These are phyloP conservation scores for Mycena vulgaris DNA, from an alignment of 768 basidiomycete genomes.

Conservation along the genomic window DNA sequence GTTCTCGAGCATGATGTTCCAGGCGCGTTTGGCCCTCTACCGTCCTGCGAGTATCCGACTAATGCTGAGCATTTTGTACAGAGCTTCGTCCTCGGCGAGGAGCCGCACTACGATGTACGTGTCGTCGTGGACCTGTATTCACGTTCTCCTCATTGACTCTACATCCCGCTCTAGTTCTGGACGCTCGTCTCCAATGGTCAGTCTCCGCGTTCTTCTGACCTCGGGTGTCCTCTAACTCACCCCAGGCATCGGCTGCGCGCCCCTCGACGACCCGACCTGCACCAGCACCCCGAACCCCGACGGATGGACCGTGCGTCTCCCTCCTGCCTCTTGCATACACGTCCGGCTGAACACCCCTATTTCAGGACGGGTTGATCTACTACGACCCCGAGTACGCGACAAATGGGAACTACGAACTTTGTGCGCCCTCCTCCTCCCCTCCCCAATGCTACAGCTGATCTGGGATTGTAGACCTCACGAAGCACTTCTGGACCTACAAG, in stretches of 20 bases:
- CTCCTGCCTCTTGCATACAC: background rate
- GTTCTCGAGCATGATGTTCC: constrained; percentile 54
- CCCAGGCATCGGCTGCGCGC: constrained; percentile 56
- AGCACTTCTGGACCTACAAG: constrained; percentile 5
- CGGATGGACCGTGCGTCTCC: constrained; percentile 59
- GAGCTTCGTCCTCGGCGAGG: constrained; percentile 52
- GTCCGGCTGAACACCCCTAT: background rate
- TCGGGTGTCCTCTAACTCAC: background rate
- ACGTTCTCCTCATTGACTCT: background rate
- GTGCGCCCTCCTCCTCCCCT: constrained; percentile 37
- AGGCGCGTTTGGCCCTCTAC: too few relatives aligned
- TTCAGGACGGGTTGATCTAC: constrained; percentile 55
- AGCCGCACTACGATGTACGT: constrained; percentile 56
- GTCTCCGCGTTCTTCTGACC: constrained; percentile 14
- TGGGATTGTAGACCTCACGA: background rate
- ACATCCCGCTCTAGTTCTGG: constrained; percentile 48
- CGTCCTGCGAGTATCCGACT: too few relatives aligned
- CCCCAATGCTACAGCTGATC: background rate
- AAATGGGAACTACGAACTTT: constrained; percentile 54
- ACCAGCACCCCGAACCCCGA: constrained; percentile 52
- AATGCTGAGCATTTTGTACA: constrained; percentile 30
- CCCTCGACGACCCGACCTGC: constrained; percentile 51
- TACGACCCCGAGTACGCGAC: constrained; percentile 57
- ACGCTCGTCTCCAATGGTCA: constrained; percentile 56
- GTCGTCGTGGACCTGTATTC: background rate